phyloP scores from a whole-genome alignment of 176 grass and related monocot genomes.

The Musa beccarii region DNA sequence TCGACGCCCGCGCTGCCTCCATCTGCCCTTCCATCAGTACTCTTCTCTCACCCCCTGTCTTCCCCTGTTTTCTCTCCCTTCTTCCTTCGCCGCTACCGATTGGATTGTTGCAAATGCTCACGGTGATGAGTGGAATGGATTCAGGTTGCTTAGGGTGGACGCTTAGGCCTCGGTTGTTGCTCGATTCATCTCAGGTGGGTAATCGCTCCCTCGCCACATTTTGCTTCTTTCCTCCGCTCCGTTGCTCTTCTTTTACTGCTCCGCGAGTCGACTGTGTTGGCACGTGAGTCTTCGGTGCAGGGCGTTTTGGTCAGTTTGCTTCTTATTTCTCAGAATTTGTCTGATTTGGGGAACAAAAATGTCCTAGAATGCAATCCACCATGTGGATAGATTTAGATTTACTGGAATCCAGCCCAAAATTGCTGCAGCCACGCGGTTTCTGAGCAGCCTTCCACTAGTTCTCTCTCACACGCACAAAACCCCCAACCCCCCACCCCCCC shows the following conservation, averaged over 20 bases:
- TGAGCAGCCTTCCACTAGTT: not conserved
- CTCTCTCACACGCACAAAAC: too few relatives aligned
- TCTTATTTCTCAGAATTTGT: not conserved
- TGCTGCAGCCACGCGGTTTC: not conserved
- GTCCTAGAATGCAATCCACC: not conserved
- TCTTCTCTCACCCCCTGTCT: not conserved
- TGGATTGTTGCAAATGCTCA: not conserved
- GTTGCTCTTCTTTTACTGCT: not conserved
- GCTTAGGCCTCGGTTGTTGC: constrained; percentile 39
- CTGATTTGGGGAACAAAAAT: not conserved
- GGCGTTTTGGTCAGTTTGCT: not conserved
- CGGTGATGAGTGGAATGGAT: not conserved
- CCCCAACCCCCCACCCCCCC: too few relatives aligned
- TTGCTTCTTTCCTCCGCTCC: not conserved
- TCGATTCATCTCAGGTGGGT: constrained; percentile 68
- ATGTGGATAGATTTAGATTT: not conserved
- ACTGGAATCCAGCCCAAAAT: not conserved
- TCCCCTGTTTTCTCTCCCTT: not conserved
- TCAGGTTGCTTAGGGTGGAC: constrained; percentile 76
- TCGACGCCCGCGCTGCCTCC: constrained; percentile 64
- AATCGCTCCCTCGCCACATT: not conserved
- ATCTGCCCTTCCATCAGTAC: constrained; percentile 53
- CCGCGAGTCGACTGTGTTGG: not conserved
- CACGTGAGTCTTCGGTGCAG: not conserved
- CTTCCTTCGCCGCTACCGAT: not conserved